Evolutionary conservation across 202 grass and related monocot species (phyloP).

Genomic region (Digitaria exilis): DNA sequence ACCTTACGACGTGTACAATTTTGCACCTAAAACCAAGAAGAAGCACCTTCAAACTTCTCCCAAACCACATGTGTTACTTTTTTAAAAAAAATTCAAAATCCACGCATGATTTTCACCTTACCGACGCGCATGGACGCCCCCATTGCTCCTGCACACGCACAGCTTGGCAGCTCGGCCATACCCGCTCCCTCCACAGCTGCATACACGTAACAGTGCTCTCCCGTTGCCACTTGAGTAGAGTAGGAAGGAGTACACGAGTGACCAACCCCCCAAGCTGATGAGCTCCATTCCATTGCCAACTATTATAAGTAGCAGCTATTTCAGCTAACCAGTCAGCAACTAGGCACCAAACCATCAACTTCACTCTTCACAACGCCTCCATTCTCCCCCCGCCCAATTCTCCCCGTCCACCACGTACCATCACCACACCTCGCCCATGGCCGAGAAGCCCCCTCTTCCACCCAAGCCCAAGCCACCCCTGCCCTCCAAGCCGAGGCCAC

Average conservation of each 20-base stretch:
- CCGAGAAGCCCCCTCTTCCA: constrained; percentile 31
- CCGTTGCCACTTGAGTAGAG: background rate
- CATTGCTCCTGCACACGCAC: background rate
- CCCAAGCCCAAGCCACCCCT: constrained; percentile 15
- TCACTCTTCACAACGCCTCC: constrained; percentile 30
- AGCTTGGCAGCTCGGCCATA: background rate
- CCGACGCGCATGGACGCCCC: background rate
- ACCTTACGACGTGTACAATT: too few relatives aligned
- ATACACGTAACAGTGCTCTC: background rate
- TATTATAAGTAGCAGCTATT: constrained; percentile 35
- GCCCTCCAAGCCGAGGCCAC: constrained; percentile 3
- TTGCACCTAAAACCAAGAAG: too few relatives aligned
- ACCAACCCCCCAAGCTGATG: constrained; percentile 9
- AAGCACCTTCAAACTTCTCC: too few relatives aligned
- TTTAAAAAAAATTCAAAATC: too few relatives aligned
- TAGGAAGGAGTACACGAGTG: background rate
- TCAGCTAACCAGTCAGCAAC: constrained; percentile 30
- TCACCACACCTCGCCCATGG: constrained; percentile 35
- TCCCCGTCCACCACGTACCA: background rate
- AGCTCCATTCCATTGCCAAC: background rate
- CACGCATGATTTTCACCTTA: background rate
- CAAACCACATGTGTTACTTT: too few relatives aligned
- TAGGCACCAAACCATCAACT: constrained; percentile 52
- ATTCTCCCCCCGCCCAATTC: background rate
- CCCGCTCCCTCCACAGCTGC: background rate